A percentile compares a stretch with the other conserved stretches of the same genome.
Conservation (phyloP, 345 rosid genomes). For the Stellera chamaejasme region DNA sequence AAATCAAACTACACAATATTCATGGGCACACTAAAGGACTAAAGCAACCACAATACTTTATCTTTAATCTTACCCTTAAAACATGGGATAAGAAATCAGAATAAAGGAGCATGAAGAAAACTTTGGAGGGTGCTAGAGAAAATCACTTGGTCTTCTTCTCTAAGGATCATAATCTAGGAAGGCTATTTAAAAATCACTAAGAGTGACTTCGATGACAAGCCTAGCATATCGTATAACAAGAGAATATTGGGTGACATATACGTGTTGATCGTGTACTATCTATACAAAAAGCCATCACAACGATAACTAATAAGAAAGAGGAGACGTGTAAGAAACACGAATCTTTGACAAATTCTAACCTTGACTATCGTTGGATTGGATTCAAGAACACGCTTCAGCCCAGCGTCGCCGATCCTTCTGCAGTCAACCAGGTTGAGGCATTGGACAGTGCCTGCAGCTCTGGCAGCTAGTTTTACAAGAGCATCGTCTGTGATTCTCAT, state of each 20-base stretch:
- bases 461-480: conserved; percentile 14
- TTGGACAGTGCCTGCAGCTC: conserved; percentile 16
- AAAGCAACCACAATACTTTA: not conserved
- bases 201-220: not conserved
- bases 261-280: not conserved
- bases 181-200: no score
- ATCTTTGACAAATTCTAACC: conserved; percentile 4
- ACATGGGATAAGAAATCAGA: not conserved
- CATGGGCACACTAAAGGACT: not conserved
- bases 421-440: conserved; percentile 15
- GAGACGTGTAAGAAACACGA: not conserved
- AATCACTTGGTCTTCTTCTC: not conserved
- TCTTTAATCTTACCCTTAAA: no score
- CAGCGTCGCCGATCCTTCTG: conserved; percentile 10
- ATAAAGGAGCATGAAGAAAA: not conserved
- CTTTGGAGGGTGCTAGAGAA: not conserved
- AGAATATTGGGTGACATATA: not conserved
- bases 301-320: not conserved
- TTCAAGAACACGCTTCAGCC: conserved; percentile 12
- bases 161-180: no score
- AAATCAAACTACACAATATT: not conserved
- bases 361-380: conserved; percentile 10
- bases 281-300: not conserved
- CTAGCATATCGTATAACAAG: not conserved
- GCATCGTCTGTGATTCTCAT: conserved; percentile 9